phyloP scores from a whole-genome alignment of 1,284 basidiomycete genomes.

The Mycena sp. region DNA sequence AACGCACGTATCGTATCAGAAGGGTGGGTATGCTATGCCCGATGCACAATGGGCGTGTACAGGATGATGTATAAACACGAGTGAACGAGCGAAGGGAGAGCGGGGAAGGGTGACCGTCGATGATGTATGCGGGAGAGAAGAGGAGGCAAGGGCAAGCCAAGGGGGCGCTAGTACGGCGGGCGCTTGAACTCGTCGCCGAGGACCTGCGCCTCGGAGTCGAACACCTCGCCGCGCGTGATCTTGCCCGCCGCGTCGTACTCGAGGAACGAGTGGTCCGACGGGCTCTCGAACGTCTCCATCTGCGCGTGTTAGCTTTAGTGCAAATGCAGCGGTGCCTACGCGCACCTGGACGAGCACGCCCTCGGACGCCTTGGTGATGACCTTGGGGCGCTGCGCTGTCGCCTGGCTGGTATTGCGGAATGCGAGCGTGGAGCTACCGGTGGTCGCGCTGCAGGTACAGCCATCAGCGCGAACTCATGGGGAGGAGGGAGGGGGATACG shows the following conservation, averaged over 20 bases:
- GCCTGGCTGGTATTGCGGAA: constrained; percentile 22
- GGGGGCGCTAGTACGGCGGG: constrained; percentile 56
- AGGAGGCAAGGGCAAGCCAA: neutral
- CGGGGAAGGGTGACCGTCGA: neutral
- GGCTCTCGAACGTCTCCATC: constrained; percentile 57
- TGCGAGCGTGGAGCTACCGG: constrained; percentile 30
- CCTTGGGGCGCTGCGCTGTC: constrained; percentile 33
- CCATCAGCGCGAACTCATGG: too few relatives aligned
- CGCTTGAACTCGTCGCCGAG: constrained; percentile 71
- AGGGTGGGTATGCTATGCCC: too few relatives aligned
- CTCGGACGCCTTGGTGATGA: constrained; percentile 31
- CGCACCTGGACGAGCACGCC: constrained; percentile 42
- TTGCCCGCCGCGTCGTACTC: constrained; percentile 33
- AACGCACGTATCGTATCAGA: too few relatives aligned
- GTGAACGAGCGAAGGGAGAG: neutral
- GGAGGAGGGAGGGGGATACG: too few relatives aligned
- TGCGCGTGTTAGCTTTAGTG: constrained; percentile 31
- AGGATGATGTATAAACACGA: neutral
- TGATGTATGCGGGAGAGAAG: constrained; percentile 12
- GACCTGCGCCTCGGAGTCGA: constrained; percentile 65
- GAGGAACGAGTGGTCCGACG: constrained; percentile 30
- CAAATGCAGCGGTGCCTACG: constrained; percentile 7
- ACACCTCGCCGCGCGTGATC: constrained; percentile 35
- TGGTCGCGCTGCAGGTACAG: constrained; percentile 6
- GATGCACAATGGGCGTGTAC: neutral